phyloP scores from a whole-genome alignment of 202 grass and related monocot species.

The Cymbopogon flexuosus region DNA sequence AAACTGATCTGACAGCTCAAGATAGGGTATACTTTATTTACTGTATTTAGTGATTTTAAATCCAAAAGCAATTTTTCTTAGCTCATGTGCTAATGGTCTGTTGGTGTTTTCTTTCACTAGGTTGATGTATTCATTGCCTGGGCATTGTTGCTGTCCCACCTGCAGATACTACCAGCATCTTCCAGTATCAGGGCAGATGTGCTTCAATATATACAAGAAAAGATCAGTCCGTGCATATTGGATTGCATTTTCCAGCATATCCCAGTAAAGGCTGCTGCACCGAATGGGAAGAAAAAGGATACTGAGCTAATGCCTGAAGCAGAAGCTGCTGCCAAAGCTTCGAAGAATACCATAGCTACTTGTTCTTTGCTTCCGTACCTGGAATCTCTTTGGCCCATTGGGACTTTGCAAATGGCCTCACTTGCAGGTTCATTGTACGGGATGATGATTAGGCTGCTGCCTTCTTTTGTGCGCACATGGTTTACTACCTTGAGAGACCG shows the following conservation, averaged over 20 bases:
- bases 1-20: conserved; percentile 58
- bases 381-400: conserved; percentile 71
- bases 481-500: conserved; percentile 81
- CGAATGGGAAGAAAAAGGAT: conserved; percentile 66
- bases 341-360: conserved; percentile 56
- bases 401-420: conserved; percentile 64
- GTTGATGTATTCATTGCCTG: conserved; percentile 72
- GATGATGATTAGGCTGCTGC: conserved; percentile 82
- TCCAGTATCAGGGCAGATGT: conserved; percentile 55
- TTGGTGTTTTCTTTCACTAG: conserved; percentile 41
- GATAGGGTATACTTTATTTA: conserved; percentile 48
- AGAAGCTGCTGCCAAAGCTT: conserved; percentile 69
- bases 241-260: conserved; percentile 95
- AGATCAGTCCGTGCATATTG: conserved; percentile 59
- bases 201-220: conserved; percentile 80
- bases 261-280: conserved; percentile 48
- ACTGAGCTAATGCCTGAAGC: conserved; percentile 55
- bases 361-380: conserved; percentile 54
- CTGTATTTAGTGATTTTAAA: background rate
- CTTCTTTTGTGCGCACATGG: conserved; percentile 83
- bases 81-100: conserved; percentile 27
- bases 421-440: conserved; percentile 79
- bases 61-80: conserved; percentile 16
- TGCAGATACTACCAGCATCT: conserved; percentile 56
- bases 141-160: conserved; percentile 68